These are phyloP conservation scores for Lasiodiplodia sp. DNA, from an alignment of 2,329 filamentous ascomycete species.

Conservation along the genomic window DNA sequence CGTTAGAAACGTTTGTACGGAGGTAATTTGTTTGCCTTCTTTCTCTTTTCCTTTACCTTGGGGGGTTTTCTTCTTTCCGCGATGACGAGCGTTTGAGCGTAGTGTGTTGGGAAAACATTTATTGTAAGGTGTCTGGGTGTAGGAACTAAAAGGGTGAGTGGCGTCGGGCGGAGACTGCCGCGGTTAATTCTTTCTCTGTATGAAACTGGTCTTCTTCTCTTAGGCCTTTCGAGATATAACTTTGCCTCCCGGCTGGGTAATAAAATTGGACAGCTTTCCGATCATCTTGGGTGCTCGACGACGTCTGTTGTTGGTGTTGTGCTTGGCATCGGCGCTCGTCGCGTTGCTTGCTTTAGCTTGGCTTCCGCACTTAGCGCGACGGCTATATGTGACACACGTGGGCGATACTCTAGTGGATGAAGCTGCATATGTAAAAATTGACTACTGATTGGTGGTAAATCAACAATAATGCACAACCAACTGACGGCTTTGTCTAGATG, in stretches of 20 bases:
- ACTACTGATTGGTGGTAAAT: background rate
- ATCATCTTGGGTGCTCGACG: background rate
- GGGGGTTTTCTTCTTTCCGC: background rate
- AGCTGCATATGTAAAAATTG: background rate
- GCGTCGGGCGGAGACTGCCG: background rate
- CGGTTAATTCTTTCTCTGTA: background rate
- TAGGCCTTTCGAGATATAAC: background rate
- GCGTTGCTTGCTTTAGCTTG: background rate
- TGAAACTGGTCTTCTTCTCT: too few species aligned
- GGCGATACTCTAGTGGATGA: too few species aligned
- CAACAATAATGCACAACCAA: background rate
- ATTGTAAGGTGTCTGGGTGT: constrained; percentile 18
- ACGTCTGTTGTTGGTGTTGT: background rate
- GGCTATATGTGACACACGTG: background rate
- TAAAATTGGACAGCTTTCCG: background rate
- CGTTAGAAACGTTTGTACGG: constrained; percentile 1
- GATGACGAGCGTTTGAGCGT: constrained; percentile 14
- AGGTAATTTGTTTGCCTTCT: background rate
- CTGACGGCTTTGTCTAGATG: background rate
- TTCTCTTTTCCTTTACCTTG: background rate
- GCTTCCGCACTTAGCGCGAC: background rate
- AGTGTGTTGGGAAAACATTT: constrained; percentile 9
- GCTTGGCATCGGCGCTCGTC: background rate
- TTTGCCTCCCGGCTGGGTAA: background rate
- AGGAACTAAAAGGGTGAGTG: background rate